phyloP scores from a whole-genome alignment of 495 filamentous ascomycete genomes.

The Tuber calosporum region DNA sequence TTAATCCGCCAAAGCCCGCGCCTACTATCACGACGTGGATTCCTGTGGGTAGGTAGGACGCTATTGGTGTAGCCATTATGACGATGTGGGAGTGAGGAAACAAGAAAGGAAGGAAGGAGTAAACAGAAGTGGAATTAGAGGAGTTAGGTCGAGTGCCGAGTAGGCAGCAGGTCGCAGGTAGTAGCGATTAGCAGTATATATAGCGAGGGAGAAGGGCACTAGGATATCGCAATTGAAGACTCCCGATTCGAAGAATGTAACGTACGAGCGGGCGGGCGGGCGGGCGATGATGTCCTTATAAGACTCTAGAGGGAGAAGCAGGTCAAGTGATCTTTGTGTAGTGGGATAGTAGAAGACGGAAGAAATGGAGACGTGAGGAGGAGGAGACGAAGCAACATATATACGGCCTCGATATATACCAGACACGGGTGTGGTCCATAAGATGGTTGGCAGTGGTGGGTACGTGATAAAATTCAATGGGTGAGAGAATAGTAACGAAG shows the following conservation, averaged over 20 bases:
- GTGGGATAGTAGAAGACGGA: not conserved
- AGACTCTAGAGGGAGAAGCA: not conserved
- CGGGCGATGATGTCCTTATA: not conserved
- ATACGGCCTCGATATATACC: not conserved
- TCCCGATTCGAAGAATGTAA: not conserved
- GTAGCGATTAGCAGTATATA: not conserved
- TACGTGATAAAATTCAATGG: not conserved
- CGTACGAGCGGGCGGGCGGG: not conserved
- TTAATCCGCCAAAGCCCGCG: conserved; percentile 58
- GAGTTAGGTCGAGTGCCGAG: not conserved
- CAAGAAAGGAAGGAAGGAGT: not conserved
- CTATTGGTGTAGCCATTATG: conserved; percentile 36
- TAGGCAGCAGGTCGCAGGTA: not conserved
- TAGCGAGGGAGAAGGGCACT: not conserved
- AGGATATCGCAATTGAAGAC: not conserved
- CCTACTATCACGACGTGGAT: conserved; percentile 59
- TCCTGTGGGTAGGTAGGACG: conserved; percentile 45
- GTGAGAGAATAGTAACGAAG: not conserved
- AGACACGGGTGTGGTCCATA: not conserved
- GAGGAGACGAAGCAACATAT: not conserved
- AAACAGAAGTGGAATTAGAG: not conserved
- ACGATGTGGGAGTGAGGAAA: not conserved
- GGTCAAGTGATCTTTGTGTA: not conserved
- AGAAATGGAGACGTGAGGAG: not conserved
- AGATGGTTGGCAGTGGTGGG: not conserved